Conservation (phyloP, 2,329 filamentous ascomycete genomes). For the Clonostachys byssicola region DNA sequence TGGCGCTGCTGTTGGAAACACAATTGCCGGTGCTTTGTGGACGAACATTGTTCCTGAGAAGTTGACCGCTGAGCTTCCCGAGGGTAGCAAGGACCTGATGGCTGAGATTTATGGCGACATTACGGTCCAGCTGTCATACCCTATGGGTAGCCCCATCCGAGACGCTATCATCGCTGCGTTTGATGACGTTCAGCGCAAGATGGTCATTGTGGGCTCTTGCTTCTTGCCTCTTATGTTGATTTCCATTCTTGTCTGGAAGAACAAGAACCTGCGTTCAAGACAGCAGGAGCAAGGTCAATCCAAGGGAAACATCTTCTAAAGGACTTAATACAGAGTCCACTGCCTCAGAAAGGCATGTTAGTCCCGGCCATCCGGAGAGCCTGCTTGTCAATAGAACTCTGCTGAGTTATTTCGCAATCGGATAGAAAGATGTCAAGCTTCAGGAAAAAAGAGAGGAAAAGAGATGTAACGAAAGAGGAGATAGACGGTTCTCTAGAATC, state of each 20-base stretch:
- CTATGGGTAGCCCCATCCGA: slow-evolving; percentile 37
- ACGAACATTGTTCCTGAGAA: slow-evolving; percentile 40
- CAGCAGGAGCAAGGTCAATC: slow-evolving; percentile 20
- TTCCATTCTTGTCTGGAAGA: slow-evolving; percentile 22
- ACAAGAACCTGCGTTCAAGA: slow-evolving; percentile 26
- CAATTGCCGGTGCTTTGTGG: slow-evolving; percentile 58
- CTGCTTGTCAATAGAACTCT: too few relatives aligned
- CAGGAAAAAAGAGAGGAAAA: too few relatives aligned
- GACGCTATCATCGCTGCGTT: slow-evolving; percentile 55
- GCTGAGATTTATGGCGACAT: slow-evolving; percentile 37
- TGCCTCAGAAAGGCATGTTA: neutral
- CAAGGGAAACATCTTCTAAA: slow-evolving; percentile 19
- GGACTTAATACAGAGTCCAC: neutral
- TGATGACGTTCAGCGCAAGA: slow-evolving; percentile 22
- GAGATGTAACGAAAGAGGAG: too few relatives aligned
- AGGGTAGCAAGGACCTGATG: slow-evolving; percentile 22
- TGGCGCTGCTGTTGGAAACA: slow-evolving; percentile 49
- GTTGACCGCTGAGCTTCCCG: slow-evolving; percentile 32
- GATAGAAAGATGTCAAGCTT: too few relatives aligned
- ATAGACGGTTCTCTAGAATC: too few relatives aligned
- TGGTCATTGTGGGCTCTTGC: slow-evolving; percentile 27
- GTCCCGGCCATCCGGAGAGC: too few relatives aligned
- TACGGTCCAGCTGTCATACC: slow-evolving; percentile 41
- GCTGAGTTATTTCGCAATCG: too few relatives aligned
- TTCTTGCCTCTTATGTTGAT: slow-evolving; percentile 23